Evolutionary conservation across 2,329 filamentous ascomycete species (phyloP).

Genomic region (Cordyceps javanica): DNA sequence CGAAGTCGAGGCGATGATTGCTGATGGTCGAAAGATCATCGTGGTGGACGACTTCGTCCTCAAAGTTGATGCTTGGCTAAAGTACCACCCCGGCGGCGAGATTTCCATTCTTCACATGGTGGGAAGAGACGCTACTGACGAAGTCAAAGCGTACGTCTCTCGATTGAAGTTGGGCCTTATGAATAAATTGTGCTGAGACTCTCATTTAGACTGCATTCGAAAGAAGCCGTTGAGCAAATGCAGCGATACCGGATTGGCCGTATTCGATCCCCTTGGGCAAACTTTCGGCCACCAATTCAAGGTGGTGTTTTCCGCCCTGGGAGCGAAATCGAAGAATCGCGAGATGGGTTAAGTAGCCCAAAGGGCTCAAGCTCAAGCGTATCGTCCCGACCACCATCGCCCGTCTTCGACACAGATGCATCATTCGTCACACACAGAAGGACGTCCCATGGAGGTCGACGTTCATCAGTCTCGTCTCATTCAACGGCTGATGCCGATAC

Average conservation of each 20-base stretch:
- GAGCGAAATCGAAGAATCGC: constrained; percentile 22
- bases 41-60: constrained; percentile 77
- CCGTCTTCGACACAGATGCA: constrained; percentile 39
- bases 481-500: constrained; percentile 44
- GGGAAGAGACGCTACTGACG: constrained; percentile 87
- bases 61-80: constrained; percentile 82
- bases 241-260: constrained; percentile 74
- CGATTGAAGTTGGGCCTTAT: background rate
- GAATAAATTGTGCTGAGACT: constrained; percentile 13
- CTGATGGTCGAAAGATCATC: constrained; percentile 70
- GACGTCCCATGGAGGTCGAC: constrained; percentile 18
- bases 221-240: constrained; percentile 71
- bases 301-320: constrained; percentile 66
- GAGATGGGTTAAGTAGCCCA: constrained; percentile 13
- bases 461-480: constrained; percentile 54
- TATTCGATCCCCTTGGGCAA: constrained; percentile 75
- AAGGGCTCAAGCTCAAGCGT: constrained; percentile 34
- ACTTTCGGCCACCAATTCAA: constrained; percentile 88
- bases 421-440: constrained; percentile 26
- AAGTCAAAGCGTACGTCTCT: constrained; percentile 72
- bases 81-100: constrained; percentile 86
- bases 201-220: constrained; percentile 68
- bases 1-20: constrained; percentile 68
- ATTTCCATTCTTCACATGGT: constrained; percentile 92
- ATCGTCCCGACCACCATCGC: constrained; percentile 46